Percentiles rank a stretch among this genome's conserved stretches.
Conservation (phyloP, 1,284 basidiomycete species). For the Vanrija humicola region DNA sequence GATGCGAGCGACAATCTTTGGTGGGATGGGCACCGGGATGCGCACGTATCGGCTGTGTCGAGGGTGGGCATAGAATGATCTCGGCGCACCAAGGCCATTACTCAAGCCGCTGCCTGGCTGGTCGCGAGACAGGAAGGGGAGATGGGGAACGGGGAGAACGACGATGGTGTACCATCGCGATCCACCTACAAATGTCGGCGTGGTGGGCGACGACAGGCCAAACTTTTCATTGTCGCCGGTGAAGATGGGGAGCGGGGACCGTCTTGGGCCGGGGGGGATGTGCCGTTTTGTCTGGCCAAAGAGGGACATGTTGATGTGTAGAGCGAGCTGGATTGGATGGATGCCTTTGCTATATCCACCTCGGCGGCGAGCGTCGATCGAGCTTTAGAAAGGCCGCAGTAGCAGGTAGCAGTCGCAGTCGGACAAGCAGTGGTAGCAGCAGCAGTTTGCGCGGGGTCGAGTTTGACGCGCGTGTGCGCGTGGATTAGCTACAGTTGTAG, state of each 20-base stretch:
- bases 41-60: conserved; percentile 22
- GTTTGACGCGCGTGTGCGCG: no score
- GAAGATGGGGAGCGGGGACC: conserved; percentile 45
- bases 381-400: no score
- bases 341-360: no score
- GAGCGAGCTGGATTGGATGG: no score
- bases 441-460: no score
- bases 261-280: conserved; percentile 30
- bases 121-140: conserved; percentile 18
- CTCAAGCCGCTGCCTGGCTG: conserved; percentile 7
- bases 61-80: conserved; percentile 10
- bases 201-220: conserved; percentile 24
- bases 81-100: conserved; percentile 10
- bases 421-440: no score
- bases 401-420: no score
- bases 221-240: conserved; percentile 38
- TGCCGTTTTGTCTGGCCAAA: conserved; percentile 49
- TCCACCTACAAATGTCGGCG: conserved; percentile 5
- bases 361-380: no score
- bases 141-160: conserved; percentile 40
- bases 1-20: conserved; percentile 53
- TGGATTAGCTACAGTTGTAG: no score
- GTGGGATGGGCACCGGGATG: conserved; percentile 59
- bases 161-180: conserved; percentile 40
- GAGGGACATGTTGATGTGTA: conserved; percentile 40